These are phyloP conservation scores for Aeschynomene evenia DNA, from an alignment of 306 rosid species.

Conservation along the genomic window DNA sequence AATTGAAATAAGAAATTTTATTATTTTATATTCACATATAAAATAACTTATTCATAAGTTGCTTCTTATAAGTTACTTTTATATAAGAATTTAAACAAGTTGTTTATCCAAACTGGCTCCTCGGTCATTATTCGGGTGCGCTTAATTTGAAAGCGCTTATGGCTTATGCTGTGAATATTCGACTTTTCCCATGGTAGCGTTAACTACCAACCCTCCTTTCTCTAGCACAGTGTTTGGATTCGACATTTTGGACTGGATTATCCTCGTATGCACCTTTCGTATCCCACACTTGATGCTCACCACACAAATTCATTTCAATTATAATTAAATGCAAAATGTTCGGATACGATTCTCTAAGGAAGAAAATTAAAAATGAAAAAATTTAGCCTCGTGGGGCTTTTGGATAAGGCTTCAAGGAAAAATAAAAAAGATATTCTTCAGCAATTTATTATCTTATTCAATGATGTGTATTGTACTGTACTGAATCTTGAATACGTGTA, in stretches of 20 bases:
- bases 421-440: too few species aligned
- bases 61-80: too few species aligned
- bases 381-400: not conserved
- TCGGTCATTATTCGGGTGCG: not conserved
- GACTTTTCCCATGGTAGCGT: not conserved
- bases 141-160: conserved; percentile 4
- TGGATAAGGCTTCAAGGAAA: conserved; percentile 5
- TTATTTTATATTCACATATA: too few species aligned
- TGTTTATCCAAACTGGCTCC: too few species aligned
- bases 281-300: not conserved
- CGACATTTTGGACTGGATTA: not conserved
- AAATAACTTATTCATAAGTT: too few species aligned
- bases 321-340: not conserved
- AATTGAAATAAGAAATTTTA: too few species aligned
- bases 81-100: too few species aligned
- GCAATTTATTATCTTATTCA: too few species aligned
- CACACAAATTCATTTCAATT: not conserved
- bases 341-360: not conserved
- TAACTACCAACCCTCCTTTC: not conserved
- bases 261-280: not conserved
- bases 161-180: conserved; percentile 34
- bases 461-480: too few species aligned
- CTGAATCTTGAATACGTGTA: too few species aligned
- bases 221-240: not conserved
- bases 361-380: not conserved